phyloP scores from a whole-genome alignment of 768 basidiomycete genomes.

The Thelephora ganbajun region DNA sequence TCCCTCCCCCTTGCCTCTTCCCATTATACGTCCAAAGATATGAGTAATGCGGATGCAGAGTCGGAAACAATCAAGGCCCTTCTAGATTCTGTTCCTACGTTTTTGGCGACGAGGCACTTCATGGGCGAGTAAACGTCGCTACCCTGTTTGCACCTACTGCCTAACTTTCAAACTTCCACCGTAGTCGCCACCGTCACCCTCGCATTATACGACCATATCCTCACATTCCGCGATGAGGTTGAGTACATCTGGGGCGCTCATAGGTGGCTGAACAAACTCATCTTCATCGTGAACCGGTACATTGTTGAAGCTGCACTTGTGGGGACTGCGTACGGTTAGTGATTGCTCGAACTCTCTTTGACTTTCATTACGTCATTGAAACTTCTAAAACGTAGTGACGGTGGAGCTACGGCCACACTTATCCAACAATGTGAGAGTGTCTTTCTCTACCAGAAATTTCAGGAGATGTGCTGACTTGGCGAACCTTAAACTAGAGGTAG shows the following conservation, averaged over 20 bases:
- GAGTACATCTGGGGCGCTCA: constrained; percentile 26
- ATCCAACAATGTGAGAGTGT: no score
- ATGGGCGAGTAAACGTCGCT: constrained; percentile 2
- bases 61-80: no score
- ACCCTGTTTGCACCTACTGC: neutral
- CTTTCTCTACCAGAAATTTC: no score
- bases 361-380: no score
- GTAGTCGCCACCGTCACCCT: constrained; percentile 20
- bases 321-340: neutral
- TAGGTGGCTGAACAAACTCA: constrained; percentile 21
- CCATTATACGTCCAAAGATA: no score
- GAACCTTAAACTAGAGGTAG: no score
- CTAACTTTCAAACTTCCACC: neutral
- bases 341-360: no score
- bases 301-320: constrained; percentile 8
- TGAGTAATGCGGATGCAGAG: no score
- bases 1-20: no score
- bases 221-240: constrained; percentile 27
- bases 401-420: no score
- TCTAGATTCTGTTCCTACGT: neutral
- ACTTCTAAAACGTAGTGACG: no score
- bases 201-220: constrained; percentile 27
- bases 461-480: no score
- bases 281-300: constrained; percentile 29
- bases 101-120: neutral